Conservation (phyloP, 2,329 filamentous ascomycete genomes). For the Verticillium klebahnii region DNA sequence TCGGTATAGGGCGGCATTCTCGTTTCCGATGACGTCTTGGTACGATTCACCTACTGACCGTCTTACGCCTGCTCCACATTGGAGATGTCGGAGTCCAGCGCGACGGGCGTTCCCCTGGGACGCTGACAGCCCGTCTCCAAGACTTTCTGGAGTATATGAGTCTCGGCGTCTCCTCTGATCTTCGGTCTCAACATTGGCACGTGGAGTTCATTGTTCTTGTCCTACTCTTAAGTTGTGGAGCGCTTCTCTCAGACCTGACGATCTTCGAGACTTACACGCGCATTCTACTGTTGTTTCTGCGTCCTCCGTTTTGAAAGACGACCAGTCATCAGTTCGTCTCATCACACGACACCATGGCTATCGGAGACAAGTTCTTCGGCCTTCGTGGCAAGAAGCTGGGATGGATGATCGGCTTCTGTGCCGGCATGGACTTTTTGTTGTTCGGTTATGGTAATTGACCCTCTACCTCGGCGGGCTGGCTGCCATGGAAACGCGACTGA, state of each 20-base stretch:
- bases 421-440: conserved; percentile 67
- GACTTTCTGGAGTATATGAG: neutral
- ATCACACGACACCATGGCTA: neutral
- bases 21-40: neutral
- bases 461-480: neutral
- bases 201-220: neutral
- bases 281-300: neutral
- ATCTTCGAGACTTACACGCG: neutral
- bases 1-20: neutral
- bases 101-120: neutral
- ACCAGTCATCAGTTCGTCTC: neutral
- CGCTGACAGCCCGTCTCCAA: neutral
- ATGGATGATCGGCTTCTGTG: conserved; percentile 65
- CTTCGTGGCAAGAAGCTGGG: conserved; percentile 62
- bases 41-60: neutral
- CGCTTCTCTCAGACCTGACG: neutral
- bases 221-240: neutral
- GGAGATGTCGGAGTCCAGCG: neutral
- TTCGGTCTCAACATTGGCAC: neutral
- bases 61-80: neutral
- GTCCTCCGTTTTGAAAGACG: neutral
- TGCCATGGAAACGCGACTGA: neutral
- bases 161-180: neutral
- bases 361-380: conserved; percentile 49
- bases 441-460: conserved; percentile 45